Conservation (phyloP, 129 eudicot species). For the Flaveria sonorensis region DNA sequence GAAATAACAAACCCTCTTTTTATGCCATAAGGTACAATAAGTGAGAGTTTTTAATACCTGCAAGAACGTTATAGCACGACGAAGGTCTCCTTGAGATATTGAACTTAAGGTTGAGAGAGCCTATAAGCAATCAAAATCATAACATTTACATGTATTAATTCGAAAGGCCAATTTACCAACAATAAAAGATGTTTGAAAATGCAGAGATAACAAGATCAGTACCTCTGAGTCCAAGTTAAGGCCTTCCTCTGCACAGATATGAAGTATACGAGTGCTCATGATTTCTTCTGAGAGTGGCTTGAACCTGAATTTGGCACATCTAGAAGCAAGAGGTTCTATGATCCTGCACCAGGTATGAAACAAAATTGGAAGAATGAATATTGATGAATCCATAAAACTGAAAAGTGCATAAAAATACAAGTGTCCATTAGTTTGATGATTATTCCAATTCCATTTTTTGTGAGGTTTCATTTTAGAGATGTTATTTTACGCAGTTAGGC, state of each 20-base stretch:
- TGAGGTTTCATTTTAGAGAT: not conserved
- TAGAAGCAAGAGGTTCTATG: constrained; percentile 99
- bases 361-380: constrained; percentile 11
- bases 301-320: constrained; percentile 98
- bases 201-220: constrained; percentile 7
- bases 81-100: constrained; percentile 96
- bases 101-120: constrained; percentile 92
- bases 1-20: not conserved
- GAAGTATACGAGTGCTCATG: constrained; percentile 71
- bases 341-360: constrained; percentile 53
- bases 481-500: not conserved
- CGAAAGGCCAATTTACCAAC: not conserved
- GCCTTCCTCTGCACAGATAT: constrained; percentile 86
- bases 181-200: not conserved
- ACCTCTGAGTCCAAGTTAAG: constrained; percentile 87
- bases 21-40: not conserved
- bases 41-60: constrained; percentile 55
- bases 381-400: not conserved
- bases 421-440: not conserved
- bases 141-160: not conserved
- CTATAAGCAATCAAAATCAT: constrained; percentile 36
- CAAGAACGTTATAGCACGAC: constrained; percentile 88
- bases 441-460: constrained; percentile 1
- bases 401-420: not conserved
- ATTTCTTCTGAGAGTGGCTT: constrained; percentile 90